Percentiles rank a stretch among this genome's conserved stretches.
Evolutionary conservation across 1,284 basidiomycete genomes (phyloP).

Genomic region (Pholiota adiposa): DNA sequence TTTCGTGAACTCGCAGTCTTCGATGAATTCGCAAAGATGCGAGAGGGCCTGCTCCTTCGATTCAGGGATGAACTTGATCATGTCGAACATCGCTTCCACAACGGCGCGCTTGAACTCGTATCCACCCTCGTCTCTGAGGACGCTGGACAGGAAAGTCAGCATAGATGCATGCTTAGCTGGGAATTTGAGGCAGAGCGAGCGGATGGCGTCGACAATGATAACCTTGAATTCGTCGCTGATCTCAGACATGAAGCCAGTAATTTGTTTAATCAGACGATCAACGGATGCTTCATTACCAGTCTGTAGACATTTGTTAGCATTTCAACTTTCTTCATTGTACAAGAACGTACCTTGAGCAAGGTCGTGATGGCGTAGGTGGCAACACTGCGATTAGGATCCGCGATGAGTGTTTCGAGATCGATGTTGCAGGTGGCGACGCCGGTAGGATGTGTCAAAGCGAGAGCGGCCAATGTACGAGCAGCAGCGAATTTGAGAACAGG

Average conservation of each 20-base stretch:
- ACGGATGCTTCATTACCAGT: conserved; percentile 99
- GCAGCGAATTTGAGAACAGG: conserved; percentile 97
- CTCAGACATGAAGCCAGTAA: conserved; percentile 98
- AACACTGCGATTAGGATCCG: conserved; percentile 94
- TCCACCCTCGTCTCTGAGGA: conserved; percentile 95
- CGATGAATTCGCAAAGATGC: conserved; percentile 99
- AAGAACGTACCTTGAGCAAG: conserved; percentile 78
- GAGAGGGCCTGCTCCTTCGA: conserved; percentile 97
- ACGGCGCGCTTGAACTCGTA: conserved; percentile 99
- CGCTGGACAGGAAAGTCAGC: conserved; percentile 93
- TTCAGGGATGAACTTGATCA: conserved; percentile 97
- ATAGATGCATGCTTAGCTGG: conserved; percentile 95
- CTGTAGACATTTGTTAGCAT: conserved; percentile 40
- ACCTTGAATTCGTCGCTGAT: conserved; percentile 99
- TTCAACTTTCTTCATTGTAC: conserved; percentile 1
- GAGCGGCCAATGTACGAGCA: conserved; percentile 91
- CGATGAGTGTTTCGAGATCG: conserved; percentile 97
- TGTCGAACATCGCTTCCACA: conserved; percentile 99
- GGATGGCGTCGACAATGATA: conserved; percentile 98
- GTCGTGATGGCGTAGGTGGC: conserved; percentile 99
- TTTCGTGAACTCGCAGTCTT: conserved; percentile 99
- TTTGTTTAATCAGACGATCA: conserved; percentile 99
- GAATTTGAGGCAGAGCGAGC: conserved; percentile 98
- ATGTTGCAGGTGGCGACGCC: conserved; percentile 95
- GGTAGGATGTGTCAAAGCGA: conserved; percentile 83